Base-by-base conservation (phyloP, 2,329 filamentous ascomycete species). In the Penicillium sp. region DNA sequence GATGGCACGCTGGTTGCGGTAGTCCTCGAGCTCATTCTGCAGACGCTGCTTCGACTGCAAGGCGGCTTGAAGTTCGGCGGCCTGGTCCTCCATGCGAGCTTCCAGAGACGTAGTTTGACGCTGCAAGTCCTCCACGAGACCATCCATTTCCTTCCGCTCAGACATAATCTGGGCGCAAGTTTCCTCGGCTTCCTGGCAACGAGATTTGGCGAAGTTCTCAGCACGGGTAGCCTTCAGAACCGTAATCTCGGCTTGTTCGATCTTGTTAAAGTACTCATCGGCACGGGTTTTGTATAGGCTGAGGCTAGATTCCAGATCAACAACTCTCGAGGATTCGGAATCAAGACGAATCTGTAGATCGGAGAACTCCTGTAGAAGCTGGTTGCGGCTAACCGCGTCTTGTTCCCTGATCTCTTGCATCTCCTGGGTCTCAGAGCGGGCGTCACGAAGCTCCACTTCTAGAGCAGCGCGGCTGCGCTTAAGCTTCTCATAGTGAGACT, bases 11-110 rank as follows among this genome's bases (percentile, higher is more conserved):
- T 97, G 92, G 68, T 87, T 96, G 54, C 94, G 86, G 78, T 97
- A 99, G 73, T 99, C 93, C 72, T 97, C 93, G 2, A 99, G 87
- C 76, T 99, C 93, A 68, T 97, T 92, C 71, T 99, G 93, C 20
- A 97, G 85, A 52, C 93, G 85, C 75, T 92, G 96, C 81, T 96
- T 96, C 17, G 91, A 86, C 75, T 97, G 92, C 15, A 90, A 79
- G 2, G 89, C 90, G 17, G 86, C 86, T 54, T 95, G 88, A 7
- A 97, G 82, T 68, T 99, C 93, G 0, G 93, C 93, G 20, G 90
- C 90, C 37, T 96, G 78, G 68, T 99, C 93, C 68, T 97, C 93
- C 43, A 97, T 81, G 66, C 87, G 89, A 76, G 96, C 93, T 66
- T 97, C 93, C 41, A 93, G 87, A 36, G 89, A 86, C 70, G 97